Evolutionary conservation across 352 stramenopile genomes (phyloP).

Genomic region (Globisporangium parvum): DNA sequence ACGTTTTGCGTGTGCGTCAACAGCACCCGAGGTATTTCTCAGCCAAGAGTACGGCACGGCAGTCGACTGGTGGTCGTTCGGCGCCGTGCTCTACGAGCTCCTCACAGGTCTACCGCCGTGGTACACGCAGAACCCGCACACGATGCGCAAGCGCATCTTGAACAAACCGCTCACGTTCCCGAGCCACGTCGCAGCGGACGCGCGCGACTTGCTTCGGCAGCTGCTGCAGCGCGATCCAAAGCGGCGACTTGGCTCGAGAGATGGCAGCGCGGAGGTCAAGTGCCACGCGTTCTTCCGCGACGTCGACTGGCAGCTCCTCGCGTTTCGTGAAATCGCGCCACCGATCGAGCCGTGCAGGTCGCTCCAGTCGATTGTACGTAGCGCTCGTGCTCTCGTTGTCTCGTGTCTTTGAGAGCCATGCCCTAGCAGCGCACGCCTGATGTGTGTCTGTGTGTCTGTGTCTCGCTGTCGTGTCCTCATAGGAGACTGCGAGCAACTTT

Average conservation of each 20-base stretch:
- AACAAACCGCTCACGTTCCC: slow-evolving; percentile 50
- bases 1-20: too few relatives aligned
- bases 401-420: background rate
- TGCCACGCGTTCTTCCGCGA: slow-evolving; percentile 55
- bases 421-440: too few relatives aligned
- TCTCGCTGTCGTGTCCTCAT: background rate
- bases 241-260: slow-evolving; percentile 40
- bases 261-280: slow-evolving; percentile 51
- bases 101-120: slow-evolving; percentile 71
- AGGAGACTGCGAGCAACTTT: slow-evolving; percentile 80
- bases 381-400: too few relatives aligned
- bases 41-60: slow-evolving; percentile 65
- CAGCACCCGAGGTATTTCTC: slow-evolving; percentile 64
- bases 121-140: slow-evolving; percentile 54
- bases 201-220: slow-evolving; percentile 37
- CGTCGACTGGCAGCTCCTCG: slow-evolving; percentile 65
- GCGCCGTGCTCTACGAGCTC: slow-evolving; percentile 70
- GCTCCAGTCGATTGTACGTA: slow-evolving; percentile 37
- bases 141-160: slow-evolving; percentile 50
- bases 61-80: slow-evolving; percentile 80
- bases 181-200: slow-evolving; percentile 39
- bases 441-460: background rate
- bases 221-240: slow-evolving; percentile 43
- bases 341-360: slow-evolving; percentile 60
- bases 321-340: slow-evolving; percentile 46